Evolutionary conservation across 2,329 filamentous ascomycete genomes (phyloP).

Genomic region (Exophiala bonariae): DNA sequence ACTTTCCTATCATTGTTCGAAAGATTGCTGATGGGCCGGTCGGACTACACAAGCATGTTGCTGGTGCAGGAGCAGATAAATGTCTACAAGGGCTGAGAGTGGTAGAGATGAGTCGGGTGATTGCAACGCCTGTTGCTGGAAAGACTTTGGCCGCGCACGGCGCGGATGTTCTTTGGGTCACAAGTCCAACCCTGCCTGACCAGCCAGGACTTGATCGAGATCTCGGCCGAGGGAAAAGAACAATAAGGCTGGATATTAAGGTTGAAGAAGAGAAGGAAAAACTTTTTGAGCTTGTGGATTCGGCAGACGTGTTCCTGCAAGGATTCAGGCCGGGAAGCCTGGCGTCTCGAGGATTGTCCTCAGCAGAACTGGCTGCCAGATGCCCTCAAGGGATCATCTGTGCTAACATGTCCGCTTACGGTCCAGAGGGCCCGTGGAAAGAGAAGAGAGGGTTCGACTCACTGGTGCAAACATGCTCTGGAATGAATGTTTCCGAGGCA

Average conservation of each 20-base stretch:
- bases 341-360: slow-evolving; percentile 43
- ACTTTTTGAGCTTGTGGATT: slow-evolving; percentile 34
- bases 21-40: slow-evolving; percentile 32
- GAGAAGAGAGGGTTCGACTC: slow-evolving; percentile 56
- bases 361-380: slow-evolving; percentile 37
- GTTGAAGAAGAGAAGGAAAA: slow-evolving; percentile 24
- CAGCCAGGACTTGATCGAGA: slow-evolving; percentile 39
- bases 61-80: slow-evolving; percentile 19
- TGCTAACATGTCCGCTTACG: slow-evolving; percentile 57
- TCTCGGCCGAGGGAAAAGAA: slow-evolving; percentile 38
- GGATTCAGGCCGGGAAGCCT: slow-evolving; percentile 51
- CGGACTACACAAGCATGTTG: neutral
- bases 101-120: slow-evolving; percentile 40
- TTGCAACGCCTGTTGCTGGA: slow-evolving; percentile 40
- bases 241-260: slow-evolving; percentile 38
- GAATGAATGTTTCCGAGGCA: slow-evolving; percentile 58
- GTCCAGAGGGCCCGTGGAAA: slow-evolving; percentile 48
- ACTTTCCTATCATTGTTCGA: slow-evolving; percentile 49
- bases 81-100: slow-evolving; percentile 43
- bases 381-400: slow-evolving; percentile 48
- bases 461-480: slow-evolving; percentile 56
- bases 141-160: slow-evolving; percentile 41
- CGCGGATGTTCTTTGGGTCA: slow-evolving; percentile 44
- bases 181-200: slow-evolving; percentile 35
- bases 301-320: slow-evolving; percentile 47